Base-by-base conservation (phyloP, 495 filamentous ascomycete species). In the Talaromyces trachyspermus region DNA sequence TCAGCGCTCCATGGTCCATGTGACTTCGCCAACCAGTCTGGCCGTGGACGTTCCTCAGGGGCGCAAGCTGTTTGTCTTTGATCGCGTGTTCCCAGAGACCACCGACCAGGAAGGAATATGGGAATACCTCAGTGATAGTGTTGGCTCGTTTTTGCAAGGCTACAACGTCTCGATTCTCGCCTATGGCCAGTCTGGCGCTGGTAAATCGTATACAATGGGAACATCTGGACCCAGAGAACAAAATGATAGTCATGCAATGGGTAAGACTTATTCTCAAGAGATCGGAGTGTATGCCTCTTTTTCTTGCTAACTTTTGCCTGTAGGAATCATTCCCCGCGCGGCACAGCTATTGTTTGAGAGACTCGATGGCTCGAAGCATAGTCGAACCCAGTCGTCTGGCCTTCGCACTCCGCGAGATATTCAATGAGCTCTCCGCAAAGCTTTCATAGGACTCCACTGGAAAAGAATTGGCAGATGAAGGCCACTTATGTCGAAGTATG, bases 181-280 rank as follows among this genome's bases (percentile, higher is more conserved):
- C 32, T 99, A 99, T 56, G 92, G 92, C 54, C 92, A 99, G 71
- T 99, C 92, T n/a, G 92, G 92, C 29, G 89, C 92, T n/a, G 92
- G 92, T 56, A 99, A 99, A 68, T 99, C 92, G 1, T 97, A 96
- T 62, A 99, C 92, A 0, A 99, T 99, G 92, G 92, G 92, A 32
- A 99, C 92, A 1, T 86, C 92, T 2, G 88, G 90, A 2, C 90
- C 94, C 6, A 67, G 60, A 15, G 91, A 95, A 58, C 87, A 95
- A 57, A 74, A 70, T n/a, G 72, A 90, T 56, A 44, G 75, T 37
- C 75, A 84, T 10, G 66, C 79, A 0, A 95, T 89, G 87, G 91
- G 89, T 95, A 72, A 48, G 58, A 17, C 17, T 36, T 44, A 30
- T 12, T 24, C 46, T 25, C 18, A n/a, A 40, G 15, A 12, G 17